A percentile compares a stretch with the other conserved stretches of the same genome.
phyloP scores from a whole-genome alignment of 768 basidiomycete genomes.

The Suillus occidentalis region DNA sequence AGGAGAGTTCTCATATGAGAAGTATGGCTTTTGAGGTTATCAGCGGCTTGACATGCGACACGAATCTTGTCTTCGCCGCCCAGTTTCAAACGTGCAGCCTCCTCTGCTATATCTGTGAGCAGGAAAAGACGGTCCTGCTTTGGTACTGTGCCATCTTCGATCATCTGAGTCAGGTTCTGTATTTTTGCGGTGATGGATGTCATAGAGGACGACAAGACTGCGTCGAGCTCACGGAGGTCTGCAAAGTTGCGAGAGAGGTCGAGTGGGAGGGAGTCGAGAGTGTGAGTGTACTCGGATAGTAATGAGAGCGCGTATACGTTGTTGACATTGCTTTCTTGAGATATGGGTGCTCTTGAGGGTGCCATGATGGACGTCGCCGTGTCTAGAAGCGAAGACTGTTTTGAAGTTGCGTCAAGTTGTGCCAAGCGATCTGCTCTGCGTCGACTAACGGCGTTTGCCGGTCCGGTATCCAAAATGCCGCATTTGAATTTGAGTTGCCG shows the following conservation, averaged over 20 bases:
- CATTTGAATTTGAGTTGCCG: not conserved
- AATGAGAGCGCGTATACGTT: conserved; percentile 66
- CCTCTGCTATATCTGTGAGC: conserved; percentile 91
- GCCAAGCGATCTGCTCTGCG: not conserved
- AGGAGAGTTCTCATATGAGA: conserved; percentile 62
- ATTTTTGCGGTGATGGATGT: conserved; percentile 80
- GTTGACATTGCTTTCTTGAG: conserved; percentile 33
- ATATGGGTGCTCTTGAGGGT: conserved; percentile 33
- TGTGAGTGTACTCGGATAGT: conserved; percentile 84
- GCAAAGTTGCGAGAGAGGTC: conserved; percentile 94
- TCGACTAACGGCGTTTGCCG: conserved; percentile 28
- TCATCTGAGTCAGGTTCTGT: conserved; percentile 68
- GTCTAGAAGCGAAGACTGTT: not conserved
- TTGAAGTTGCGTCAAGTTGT: not conserved
- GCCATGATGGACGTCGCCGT: conserved; percentile 29
- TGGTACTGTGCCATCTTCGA: conserved; percentile 57
- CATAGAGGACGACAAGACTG: conserved; percentile 90
- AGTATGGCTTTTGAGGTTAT: conserved; percentile 72
- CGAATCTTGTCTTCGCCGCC: conserved; percentile 98
- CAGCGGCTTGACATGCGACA: conserved; percentile 88
- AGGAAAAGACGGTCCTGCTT: conserved; percentile 82
- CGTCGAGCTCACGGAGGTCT: conserved; percentile 97
- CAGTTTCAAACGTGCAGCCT: conserved; percentile 85
- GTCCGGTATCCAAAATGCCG: conserved; percentile 19
- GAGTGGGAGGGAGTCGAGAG: conserved; percentile 89